Base-by-base conservation (phyloP, 768 basidiomycete species). In the Kwoniella shandongensis region DNA sequence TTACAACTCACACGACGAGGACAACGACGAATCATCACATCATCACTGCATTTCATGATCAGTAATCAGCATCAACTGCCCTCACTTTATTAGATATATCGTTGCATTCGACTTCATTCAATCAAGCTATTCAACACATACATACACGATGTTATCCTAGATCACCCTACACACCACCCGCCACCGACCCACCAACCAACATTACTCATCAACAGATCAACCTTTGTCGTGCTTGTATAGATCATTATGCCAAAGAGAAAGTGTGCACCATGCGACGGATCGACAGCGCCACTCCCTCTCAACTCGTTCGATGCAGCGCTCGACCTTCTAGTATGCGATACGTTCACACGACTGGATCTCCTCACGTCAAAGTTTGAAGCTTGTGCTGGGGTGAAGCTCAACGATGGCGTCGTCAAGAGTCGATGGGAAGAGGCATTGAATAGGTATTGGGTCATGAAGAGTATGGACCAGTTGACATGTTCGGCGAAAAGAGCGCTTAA, bases 371-470 rank as follows among this genome's bases (percentile, higher is more conserved):
- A 62, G 35, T 73, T 67, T 39, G 68, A 73, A 51, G 12, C 44
- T 23, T 59, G 63, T 4, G 66, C 66, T 7, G 66, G 62, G 4
- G 51, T 66, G 15, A 60, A 66, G 30, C 49, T 73, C n/a, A 52
- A 63, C 4, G 59, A 63, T 29, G 66, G 66, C 3, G 62, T 68
- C 27, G 58, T 63, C 10, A 55, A 60, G 40, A 41, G 36, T 15
- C 35, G 71, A 44, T 73, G 66, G 68, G 68, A 73, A 25, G 71
- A 73, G 39, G 71, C 68, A 17, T 64, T 68, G 15, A 70, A 66
- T 51, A 29, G 71, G 38, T 73, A 70, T 44, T 65, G 63, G 62
- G 62, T 70, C 17, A 70, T 70, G 63, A 65, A 63, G 54, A 57
- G 64, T 27, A 62, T 73, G 62, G 66, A 66, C 25, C 66, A 61